These are phyloP conservation scores for Persicaria maculosa DNA, from an alignment of 148 eudicot genomes.

Conservation along the genomic window DNA sequence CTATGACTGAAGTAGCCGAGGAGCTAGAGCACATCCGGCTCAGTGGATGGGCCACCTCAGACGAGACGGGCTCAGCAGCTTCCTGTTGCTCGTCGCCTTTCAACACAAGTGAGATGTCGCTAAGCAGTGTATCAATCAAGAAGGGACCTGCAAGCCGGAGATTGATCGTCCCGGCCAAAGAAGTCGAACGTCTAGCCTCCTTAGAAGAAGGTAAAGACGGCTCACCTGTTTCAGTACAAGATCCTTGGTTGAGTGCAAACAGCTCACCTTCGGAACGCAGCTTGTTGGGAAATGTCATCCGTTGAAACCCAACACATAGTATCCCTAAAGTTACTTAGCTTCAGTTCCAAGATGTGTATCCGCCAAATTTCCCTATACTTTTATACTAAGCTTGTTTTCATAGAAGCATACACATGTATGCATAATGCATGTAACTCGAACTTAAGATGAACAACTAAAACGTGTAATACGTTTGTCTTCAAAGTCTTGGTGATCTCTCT, in stretches of 20 bases:
- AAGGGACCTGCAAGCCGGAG: conserved; percentile 49
- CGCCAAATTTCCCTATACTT: not conserved
- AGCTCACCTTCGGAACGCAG: conserved; percentile 90
- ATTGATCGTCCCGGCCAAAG: conserved; percentile 42
- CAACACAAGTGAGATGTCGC: conserved; percentile 53
- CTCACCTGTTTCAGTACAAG: conserved; percentile 90
- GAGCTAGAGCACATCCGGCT: conserved; percentile 63
- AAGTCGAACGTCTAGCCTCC: conserved; percentile 26
- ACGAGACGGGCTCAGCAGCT: conserved; percentile 32
- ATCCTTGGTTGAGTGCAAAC: conserved; percentile 74
- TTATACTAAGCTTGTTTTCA: not conserved
- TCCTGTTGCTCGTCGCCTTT: conserved; percentile 67
- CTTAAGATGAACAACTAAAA: too few species aligned
- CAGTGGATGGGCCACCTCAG: conserved; percentile 53
- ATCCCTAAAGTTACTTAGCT: not conserved
- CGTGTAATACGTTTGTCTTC: too few species aligned
- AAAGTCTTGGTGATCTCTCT: too few species aligned
- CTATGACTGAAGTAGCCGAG: conserved; percentile 73
- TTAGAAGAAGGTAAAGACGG: conserved; percentile 47
- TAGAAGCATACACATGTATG: not conserved
- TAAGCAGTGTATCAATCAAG: conserved; percentile 23
- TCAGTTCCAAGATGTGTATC: not conserved
- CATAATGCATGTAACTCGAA: not conserved
- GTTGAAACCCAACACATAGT: conserved; percentile 2
- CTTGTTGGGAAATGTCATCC: conserved; percentile 53